Evolutionary conservation across 2,329 filamentous ascomycete genomes (phyloP).

Genomic region (Talaromyces islandicus): DNA sequence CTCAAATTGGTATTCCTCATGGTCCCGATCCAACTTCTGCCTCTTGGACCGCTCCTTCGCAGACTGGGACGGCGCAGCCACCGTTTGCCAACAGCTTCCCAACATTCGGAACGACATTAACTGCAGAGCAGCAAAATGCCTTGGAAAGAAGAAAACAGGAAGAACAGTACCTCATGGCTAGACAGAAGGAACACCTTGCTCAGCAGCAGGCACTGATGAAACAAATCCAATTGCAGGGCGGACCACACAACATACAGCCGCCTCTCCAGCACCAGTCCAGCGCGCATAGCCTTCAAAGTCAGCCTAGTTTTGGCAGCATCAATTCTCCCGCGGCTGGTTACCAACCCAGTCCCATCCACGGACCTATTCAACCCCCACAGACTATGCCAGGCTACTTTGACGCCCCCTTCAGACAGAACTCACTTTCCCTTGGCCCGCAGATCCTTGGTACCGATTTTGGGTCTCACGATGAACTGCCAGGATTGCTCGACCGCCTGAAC

Average conservation of each 20-base stretch:
- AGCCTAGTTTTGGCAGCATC: conserved; percentile 93
- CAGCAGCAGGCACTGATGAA: conserved; percentile 75
- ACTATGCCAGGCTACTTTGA: conserved; percentile 68
- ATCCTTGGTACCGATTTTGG: conserved; percentile 43
- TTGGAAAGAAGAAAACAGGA: conserved; percentile 94
- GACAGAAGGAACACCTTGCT: conserved; percentile 87
- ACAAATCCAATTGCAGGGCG: conserved; percentile 61
- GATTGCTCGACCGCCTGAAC: conserved; percentile 60
- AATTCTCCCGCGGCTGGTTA: conserved; percentile 69
- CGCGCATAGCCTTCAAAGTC: conserved; percentile 90
- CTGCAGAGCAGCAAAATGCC: conserved; percentile 96
- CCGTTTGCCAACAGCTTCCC: conserved; percentile 92
- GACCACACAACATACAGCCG: conserved; percentile 47
- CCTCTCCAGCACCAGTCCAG: conserved; percentile 88
- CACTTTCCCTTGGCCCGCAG: conserved; percentile 29
- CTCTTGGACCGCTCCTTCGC: conserved; percentile 42
- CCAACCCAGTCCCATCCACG: conserved; percentile 55
- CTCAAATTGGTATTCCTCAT: conserved; percentile 91
- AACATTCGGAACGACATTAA: conserved; percentile 91
- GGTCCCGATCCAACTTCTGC: conserved; percentile 57
- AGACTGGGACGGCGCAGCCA: conserved; percentile 63
- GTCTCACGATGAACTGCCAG: conserved; percentile 66
- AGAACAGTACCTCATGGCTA: conserved; percentile 93
- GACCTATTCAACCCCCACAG: conserved; percentile 52
- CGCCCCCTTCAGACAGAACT: conserved; percentile 38